Percentiles rank a stretch among this genome's conserved stretches.
Evolutionary conservation across 331 rosid species (phyloP).

Genomic region (Acacia pycnantha): DNA sequence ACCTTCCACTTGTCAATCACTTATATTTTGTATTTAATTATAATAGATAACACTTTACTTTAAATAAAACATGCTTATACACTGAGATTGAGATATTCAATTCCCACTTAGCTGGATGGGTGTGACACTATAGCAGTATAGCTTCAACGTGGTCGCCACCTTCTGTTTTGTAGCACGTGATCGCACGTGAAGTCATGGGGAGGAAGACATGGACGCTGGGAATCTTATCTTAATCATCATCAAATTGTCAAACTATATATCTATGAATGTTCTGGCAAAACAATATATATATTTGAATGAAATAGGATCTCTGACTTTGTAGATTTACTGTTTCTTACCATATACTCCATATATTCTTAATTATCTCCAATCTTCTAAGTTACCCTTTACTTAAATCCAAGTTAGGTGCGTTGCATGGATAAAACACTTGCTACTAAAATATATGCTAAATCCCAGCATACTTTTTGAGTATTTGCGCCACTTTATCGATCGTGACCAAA

Average conservation of each 20-base stretch:
- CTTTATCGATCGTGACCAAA: neutral
- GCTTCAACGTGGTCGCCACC: neutral
- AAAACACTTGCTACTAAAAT: neutral
- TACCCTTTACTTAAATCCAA: neutral
- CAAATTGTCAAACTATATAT: neutral
- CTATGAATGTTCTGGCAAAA: too few relatives aligned
- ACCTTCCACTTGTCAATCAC: neutral
- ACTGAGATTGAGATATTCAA: neutral
- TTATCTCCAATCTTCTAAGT: neutral
- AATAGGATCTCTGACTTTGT: neutral
- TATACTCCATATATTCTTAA: neutral
- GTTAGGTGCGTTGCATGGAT: neutral
- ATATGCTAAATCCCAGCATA: neutral
- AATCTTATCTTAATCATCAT: neutral
- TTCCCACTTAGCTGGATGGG: neutral
- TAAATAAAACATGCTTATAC: neutral
- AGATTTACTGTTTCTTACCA: neutral
- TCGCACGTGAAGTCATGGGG: conserved; percentile 1
- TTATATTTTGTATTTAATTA: neutral
- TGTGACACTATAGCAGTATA: neutral
- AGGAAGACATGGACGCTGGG: neutral
- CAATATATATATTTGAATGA: neutral
- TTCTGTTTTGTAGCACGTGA: neutral
- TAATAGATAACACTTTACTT: neutral
- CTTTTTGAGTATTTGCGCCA: neutral